Evolutionary conservation across 108 stramenopile genomes (phyloP).

Genomic region (Parmales sp.): DNA sequence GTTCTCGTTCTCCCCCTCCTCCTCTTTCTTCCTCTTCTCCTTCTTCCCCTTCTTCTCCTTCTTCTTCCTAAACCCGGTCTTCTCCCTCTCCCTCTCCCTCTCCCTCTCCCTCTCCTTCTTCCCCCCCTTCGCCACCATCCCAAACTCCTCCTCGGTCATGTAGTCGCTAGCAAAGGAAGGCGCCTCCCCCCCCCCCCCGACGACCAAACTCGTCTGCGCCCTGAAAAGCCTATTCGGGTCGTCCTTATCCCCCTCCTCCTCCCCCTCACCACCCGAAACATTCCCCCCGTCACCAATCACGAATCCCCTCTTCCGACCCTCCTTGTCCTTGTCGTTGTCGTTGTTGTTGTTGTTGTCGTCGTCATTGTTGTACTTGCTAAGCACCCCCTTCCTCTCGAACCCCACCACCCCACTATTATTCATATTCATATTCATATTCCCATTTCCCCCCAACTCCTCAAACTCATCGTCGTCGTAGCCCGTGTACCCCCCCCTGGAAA

Average conservation of each 20-base stretch:
- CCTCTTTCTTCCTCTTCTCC: slow-evolving; percentile 23
- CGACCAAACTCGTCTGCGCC: slow-evolving; percentile 39
- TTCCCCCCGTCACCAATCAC: neutral
- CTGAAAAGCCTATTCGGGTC: slow-evolving; percentile 18
- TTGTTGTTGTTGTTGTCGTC: neutral
- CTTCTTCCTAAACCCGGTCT: slow-evolving; percentile 48
- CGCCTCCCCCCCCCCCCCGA: slow-evolving; percentile 9
- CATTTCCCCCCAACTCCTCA: slow-evolving; percentile 64
- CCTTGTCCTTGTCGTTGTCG: slow-evolving; percentile 1
- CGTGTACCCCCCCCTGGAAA: slow-evolving; percentile 74
- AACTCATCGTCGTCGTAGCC: slow-evolving; percentile 87
- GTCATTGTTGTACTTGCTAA: slow-evolving; percentile 8
- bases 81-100: slow-evolving; percentile 28
- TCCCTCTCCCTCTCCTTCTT: slow-evolving; percentile 27
- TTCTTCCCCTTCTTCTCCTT: slow-evolving; percentile 46
- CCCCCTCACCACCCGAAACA: slow-evolving; percentile 19
- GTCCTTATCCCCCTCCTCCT: neutral
- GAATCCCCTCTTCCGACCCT: neutral
- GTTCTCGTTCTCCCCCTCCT: slow-evolving; percentile 24
- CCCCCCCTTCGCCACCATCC: slow-evolving; percentile 10
- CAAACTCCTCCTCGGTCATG: slow-evolving; percentile 53
- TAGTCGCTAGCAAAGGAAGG: slow-evolving; percentile 54
- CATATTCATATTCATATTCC: neutral
- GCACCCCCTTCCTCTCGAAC: neutral
- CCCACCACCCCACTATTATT: neutral